Base-by-base conservation (phyloP, 306 rosid genomes). In the Fragaria nilgerrensis region DNA sequence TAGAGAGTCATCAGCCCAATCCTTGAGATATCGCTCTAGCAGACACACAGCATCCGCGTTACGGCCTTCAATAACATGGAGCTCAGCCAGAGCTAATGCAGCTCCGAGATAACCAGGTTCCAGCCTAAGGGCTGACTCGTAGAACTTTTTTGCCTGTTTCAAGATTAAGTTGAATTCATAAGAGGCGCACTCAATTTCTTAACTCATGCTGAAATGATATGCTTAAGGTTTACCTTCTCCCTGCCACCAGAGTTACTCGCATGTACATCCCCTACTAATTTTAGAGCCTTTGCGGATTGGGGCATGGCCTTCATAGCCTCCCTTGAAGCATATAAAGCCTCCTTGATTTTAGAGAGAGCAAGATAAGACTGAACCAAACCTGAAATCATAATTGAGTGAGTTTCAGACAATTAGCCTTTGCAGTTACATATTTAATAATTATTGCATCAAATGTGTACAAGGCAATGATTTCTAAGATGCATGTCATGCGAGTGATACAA, bases 281-380 rank as follows among this genome's bases (percentile, higher is more conserved):
- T 96, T 75, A 93, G 86, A 69, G 99, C 98, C 92, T 93, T 96
- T 20, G 99, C 99, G 1, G 98, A 96, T 77, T 96, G 98, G 81
- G 99, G 99, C 97, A 93, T 96, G 84, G 98, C 97, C 82, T 91
- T 96, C 99, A 96, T 93, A 58, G 99, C 99, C 86, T 92, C 99
- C 89, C 99, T 89, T 9, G 99, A 84, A 73, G 98, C 97, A 88
- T 96, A 90, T 70, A 96, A 79, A 78, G 99, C 98, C 85, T 96
- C 99, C 84, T 96, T 96, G 65, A 88, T 83, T 88, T 96, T 96
- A 70, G 90, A 84, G 73, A 96, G 93, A 55, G 90, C 89, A 82
- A 96, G 84, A 86, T 89, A 91, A 49, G 99, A 91, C 81, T 92
- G 98, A 78, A 96, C 99, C 86, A 96, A 87, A 78, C 98, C 99